phyloP scores from a whole-genome alignment of 108 stramenopile genomes.

The Nitzschia sp. region DNA sequence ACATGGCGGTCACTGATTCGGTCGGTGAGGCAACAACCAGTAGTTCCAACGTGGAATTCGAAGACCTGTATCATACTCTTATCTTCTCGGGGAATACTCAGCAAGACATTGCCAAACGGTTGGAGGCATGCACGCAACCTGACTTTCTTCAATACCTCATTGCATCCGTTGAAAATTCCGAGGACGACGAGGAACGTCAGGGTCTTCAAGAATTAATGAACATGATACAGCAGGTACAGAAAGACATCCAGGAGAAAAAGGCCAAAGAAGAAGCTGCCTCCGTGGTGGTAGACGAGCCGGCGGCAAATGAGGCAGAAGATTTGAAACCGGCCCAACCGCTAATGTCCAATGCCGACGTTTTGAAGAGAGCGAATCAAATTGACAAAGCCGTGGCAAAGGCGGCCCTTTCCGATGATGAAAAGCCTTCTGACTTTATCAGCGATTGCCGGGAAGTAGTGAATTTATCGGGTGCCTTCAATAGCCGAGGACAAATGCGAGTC shows the following conservation, averaged over 20 bases:
- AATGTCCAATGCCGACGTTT: conserved; percentile 23
- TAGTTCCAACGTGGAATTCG: not conserved
- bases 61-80: conserved; percentile 15
- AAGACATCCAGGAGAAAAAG: not conserved
- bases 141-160: conserved; percentile 13
- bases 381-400: conserved; percentile 16
- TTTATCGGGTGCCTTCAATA: conserved; percentile 26
- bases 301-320: not conserved
- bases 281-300: not conserved
- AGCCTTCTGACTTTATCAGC: conserved; percentile 27
- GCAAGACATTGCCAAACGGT: conserved; percentile 7
- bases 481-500: conserved; percentile 27
- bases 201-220: conserved; percentile 18
- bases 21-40: not conserved
- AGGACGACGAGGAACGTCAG: conserved; percentile 19
- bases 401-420: conserved; percentile 26
- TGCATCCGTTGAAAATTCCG: conserved; percentile 1
- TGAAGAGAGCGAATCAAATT: conserved; percentile 29
- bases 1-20: not conserved
- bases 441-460: conserved; percentile 20
- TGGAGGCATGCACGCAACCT: conserved; percentile 16
- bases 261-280: not conserved
- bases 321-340: not conserved
- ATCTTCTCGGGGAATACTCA: conserved; percentile 21
- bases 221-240: not conserved